A percentile compares a stretch with the other conserved stretches of the same genome.
phyloP scores from a whole-genome alignment of 371 early-diverging fungal genomes.

The Rhizopus microsporus region DNA sequence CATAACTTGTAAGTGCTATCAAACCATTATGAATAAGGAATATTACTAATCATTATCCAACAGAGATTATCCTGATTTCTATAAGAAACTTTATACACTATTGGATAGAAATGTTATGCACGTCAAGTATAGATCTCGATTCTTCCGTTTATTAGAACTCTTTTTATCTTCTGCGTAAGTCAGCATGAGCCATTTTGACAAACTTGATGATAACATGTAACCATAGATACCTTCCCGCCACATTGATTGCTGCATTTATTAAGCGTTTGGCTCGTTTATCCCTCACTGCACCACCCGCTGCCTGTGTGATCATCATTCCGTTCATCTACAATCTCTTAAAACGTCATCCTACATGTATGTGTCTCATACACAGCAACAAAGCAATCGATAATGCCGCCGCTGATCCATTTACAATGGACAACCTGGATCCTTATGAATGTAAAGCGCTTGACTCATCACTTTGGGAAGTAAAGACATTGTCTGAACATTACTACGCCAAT shows the following conservation, averaged over 20 bases:
- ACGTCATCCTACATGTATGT: constrained; percentile 87
- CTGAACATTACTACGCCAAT: constrained; percentile 82
- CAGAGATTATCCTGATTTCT: constrained; percentile 96
- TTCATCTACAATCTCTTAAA: constrained; percentile 89
- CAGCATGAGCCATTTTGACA: neutral
- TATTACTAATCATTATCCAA: neutral
- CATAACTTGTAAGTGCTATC: constrained; percentile 75
- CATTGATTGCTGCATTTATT: constrained; percentile 89
- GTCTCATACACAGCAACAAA: constrained; percentile 73
- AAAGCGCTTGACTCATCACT: constrained; percentile 86
- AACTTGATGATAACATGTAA: neutral
- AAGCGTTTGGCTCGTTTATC: constrained; percentile 87
- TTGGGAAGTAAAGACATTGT: constrained; percentile 89
- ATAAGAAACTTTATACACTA: constrained; percentile 86
- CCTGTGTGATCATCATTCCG: constrained; percentile 79
- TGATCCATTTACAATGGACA: constrained; percentile 72
- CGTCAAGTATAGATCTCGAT: constrained; percentile 90
- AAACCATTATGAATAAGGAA: neutral
- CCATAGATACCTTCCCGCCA: constrained; percentile 79
- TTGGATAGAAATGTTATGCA: constrained; percentile 86
- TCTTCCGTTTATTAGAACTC: constrained; percentile 84
- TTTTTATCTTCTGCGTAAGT: constrained; percentile 87
- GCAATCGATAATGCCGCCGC: constrained; percentile 31
- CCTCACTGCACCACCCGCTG: constrained; percentile 85
- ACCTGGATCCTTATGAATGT: constrained; percentile 75